A percentile compares a stretch with the other conserved stretches of the same genome.
These are phyloP conservation scores for Chrysosphaeria jannelii DNA, from an alignment of 2,329 filamentous ascomycete genomes.

Conservation along the genomic window DNA sequence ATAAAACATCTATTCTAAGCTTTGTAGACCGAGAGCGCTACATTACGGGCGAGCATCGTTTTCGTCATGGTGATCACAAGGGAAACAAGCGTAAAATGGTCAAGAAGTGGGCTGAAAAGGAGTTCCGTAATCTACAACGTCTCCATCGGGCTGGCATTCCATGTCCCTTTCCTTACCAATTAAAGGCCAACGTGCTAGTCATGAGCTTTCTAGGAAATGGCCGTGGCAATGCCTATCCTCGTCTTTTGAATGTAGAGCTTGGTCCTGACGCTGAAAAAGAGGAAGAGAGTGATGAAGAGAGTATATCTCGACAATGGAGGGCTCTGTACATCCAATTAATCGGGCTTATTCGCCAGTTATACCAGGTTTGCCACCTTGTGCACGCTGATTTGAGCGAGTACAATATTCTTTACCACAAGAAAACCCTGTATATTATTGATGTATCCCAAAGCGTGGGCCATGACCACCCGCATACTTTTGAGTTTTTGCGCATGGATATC, in stretches of 20 bases:
- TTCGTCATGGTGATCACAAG: constrained; percentile 71
- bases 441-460: constrained; percentile 94
- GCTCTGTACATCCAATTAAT: constrained; percentile 57
- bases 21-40: constrained; percentile 97
- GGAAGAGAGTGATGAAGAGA: constrained; percentile 18
- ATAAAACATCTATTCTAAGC: constrained; percentile 90
- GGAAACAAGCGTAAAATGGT: constrained; percentile 93
- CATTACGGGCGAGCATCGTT: constrained; percentile 78
- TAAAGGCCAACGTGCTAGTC: constrained; percentile 80
- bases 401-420: constrained; percentile 73
- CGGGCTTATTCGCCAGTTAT: constrained; percentile 72
- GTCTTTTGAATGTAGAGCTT: constrained; percentile 63
- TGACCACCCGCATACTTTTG: constrained; percentile 71
- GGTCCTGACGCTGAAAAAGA: constrained; percentile 15
- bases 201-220: constrained; percentile 81
- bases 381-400: constrained; percentile 96
- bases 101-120: constrained; percentile 72
- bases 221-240: constrained; percentile 65
- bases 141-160: constrained; percentile 64
- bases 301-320: constrained; percentile 29
- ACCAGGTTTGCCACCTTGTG: constrained; percentile 71
- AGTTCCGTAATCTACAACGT: constrained; percentile 75
- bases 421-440: constrained; percentile 74
- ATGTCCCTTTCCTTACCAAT: constrained; percentile 63
- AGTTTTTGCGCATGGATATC: constrained; percentile 94